Conservation (phyloP, 1,139 yeast species). For the Blastobotrys serpentis region DNA sequence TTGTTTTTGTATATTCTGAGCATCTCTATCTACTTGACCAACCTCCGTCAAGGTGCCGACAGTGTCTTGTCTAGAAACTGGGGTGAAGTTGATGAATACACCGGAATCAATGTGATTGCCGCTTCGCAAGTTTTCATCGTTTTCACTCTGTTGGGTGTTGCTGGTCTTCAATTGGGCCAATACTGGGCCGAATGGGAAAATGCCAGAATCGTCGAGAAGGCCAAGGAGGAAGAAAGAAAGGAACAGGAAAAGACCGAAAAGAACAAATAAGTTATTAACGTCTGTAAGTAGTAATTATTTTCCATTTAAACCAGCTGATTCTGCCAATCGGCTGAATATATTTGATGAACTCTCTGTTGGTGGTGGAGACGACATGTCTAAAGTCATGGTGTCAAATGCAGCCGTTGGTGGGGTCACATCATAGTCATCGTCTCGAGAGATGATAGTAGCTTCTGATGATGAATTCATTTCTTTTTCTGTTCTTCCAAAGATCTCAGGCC, state of each 20-base stretch:
- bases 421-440: constrained; percentile 17
- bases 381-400: constrained; percentile 20
- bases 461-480: constrained; percentile 75
- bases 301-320: constrained; percentile 6
- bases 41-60: constrained; percentile 76
- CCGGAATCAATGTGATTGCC: constrained; percentile 89
- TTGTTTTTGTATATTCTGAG: constrained; percentile 68
- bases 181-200: constrained; percentile 85
- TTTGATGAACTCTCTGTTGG: neutral
- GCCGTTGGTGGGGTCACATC: constrained; percentile 10
- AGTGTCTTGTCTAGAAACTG: constrained; percentile 71
- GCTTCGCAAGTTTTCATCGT: constrained; percentile 82
- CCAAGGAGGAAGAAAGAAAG: constrained; percentile 35
- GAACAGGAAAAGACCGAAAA: constrained; percentile 32
- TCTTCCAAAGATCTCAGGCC: constrained; percentile 83
- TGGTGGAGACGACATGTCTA: constrained; percentile 14
- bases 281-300: neutral
- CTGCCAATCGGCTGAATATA: constrained; percentile 5
- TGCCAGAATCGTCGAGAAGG: constrained; percentile 39
- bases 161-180: constrained; percentile 82
- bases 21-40: constrained; percentile 77
- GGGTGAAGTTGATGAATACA: constrained; percentile 88
- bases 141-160: constrained; percentile 69
- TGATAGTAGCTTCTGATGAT: constrained; percentile 10
- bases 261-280: constrained; percentile 12